Conservation (phyloP, 1,284 basidiomycete genomes). For the Trametes versicolor region DNA sequence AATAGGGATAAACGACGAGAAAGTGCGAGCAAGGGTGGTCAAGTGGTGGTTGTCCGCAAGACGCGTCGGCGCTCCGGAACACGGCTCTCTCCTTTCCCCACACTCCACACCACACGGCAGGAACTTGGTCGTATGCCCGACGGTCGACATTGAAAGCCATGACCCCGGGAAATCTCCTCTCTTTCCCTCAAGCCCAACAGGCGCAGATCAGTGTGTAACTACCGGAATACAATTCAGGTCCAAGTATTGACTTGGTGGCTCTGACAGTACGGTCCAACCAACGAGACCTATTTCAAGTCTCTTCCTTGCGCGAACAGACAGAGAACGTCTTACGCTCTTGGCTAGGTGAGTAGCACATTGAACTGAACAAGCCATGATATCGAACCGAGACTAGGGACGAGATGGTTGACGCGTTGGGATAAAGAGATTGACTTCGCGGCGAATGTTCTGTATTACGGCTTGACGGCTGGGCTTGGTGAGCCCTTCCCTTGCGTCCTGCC, state of each 20-base stretch:
- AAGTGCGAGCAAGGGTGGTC: slow-evolving; percentile 21
- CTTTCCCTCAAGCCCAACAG: slow-evolving; percentile 80
- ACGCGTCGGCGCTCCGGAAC: slow-evolving; percentile 25
- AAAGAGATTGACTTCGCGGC: slow-evolving; percentile 80
- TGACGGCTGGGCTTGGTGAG: slow-evolving; percentile 82
- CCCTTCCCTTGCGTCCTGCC: slow-evolving; percentile 1
- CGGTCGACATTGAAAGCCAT: slow-evolving; percentile 1
- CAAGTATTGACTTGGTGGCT: neutral
- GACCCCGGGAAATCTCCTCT: slow-evolving; percentile 43
- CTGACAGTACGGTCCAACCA: slow-evolving; percentile 85
- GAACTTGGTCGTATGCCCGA: slow-evolving; percentile 5
- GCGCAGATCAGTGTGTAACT: slow-evolving; percentile 84
- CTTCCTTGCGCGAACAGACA: slow-evolving; percentile 78
- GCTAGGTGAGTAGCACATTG: slow-evolving; percentile 64
- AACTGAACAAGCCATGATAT: slow-evolving; percentile 7
- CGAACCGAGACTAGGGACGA: slow-evolving; percentile 66
- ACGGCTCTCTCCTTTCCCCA: slow-evolving; percentile 21
- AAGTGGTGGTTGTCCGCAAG: slow-evolving; percentile 28
- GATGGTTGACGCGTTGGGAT: slow-evolving; percentile 86
- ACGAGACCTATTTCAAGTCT: slow-evolving; percentile 83
- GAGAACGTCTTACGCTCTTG: slow-evolving; percentile 81
- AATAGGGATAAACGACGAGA: slow-evolving; percentile 14
- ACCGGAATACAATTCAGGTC: slow-evolving; percentile 12
- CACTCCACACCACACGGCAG: slow-evolving; percentile 3
- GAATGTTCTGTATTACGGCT: slow-evolving; percentile 77